phyloP scores from a whole-genome alignment of 225 moss, liverwort and hornwort genomes.

The Ulota crispa region DNA sequence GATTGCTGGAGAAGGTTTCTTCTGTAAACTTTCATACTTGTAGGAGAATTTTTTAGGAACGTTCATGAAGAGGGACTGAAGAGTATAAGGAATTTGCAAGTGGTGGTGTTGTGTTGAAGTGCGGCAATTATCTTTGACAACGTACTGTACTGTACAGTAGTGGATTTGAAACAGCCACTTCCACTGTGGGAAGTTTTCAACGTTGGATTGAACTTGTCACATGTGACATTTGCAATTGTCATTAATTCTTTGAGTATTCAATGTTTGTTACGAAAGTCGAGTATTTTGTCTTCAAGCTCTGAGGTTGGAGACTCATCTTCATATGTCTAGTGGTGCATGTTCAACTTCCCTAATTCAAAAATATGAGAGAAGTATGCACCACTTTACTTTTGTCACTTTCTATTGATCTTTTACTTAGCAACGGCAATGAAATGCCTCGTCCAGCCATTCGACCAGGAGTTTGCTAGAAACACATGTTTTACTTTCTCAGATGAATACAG shows the following conservation, averaged over 20 bases:
- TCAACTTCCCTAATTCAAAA: not conserved
- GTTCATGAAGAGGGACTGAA: no score
- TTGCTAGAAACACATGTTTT: not conserved
- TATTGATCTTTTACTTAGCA: not conserved
- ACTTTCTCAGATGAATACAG: slow-evolving; percentile 36
- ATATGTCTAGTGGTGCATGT: not conserved
- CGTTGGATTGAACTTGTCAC: not conserved
- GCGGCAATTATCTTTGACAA: no score
- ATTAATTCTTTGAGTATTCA: not conserved
- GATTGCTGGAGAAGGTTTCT: no score
- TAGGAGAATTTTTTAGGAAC: no score
- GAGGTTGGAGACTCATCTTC: not conserved
- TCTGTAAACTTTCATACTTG: no score
- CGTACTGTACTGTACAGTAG: not conserved
- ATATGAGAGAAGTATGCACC: not conserved
- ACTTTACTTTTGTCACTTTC: no score
- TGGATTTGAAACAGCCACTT: not conserved
- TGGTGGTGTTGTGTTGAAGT: no score
- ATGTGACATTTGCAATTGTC: not conserved
- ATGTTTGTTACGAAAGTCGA: not conserved
- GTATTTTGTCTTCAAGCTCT: not conserved
- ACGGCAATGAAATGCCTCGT: not conserved
- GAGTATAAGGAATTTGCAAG: no score
- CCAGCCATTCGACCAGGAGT: not conserved
- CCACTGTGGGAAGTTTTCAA: not conserved